These are phyloP conservation scores for Cornus suecica DNA, from an alignment of 148 eudicot species.

Conservation along the genomic window DNA sequence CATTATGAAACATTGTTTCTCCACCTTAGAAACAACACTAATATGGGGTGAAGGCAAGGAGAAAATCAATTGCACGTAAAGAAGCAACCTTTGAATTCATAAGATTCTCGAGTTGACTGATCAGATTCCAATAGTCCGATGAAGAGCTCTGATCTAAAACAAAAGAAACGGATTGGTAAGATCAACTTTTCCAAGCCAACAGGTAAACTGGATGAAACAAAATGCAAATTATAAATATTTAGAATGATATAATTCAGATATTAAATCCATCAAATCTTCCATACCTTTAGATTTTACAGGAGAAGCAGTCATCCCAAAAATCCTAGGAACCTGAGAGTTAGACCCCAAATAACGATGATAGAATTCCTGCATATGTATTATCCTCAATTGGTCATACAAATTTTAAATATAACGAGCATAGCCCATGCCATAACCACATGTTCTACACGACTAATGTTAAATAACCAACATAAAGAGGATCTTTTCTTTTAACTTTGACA, in stretches of 20 bases:
- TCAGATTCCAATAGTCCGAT: slow-evolving; percentile 54
- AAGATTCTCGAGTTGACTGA: slow-evolving; percentile 61
- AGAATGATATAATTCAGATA: neutral
- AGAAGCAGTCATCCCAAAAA: slow-evolving; percentile 96
- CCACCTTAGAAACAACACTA: neutral
- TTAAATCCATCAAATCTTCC: slow-evolving; percentile 15
- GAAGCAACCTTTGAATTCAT: slow-evolving; percentile 70
- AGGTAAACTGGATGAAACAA: neutral
- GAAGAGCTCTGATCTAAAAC: slow-evolving; percentile 42
- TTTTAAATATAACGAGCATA: neutral
- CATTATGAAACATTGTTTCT: neutral
- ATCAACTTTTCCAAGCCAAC: neutral
- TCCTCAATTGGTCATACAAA: too few relatives aligned
- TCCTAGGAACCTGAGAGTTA: slow-evolving; percentile 61
- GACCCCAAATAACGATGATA: slow-evolving; percentile 50
- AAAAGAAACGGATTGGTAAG: neutral
- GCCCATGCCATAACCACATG: neutral
- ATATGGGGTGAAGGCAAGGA: neutral
- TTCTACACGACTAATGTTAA: neutral
- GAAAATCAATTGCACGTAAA: slow-evolving; percentile 4
- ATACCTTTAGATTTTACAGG: slow-evolving; percentile 78
- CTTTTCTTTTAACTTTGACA: too few relatives aligned
- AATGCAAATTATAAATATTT: neutral
- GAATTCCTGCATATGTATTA: slow-evolving; percentile 52
- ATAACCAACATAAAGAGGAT: neutral